These are phyloP conservation scores for Seminavis robusta DNA, from an alignment of 108 stramenopile genomes.

Conservation along the genomic window DNA sequence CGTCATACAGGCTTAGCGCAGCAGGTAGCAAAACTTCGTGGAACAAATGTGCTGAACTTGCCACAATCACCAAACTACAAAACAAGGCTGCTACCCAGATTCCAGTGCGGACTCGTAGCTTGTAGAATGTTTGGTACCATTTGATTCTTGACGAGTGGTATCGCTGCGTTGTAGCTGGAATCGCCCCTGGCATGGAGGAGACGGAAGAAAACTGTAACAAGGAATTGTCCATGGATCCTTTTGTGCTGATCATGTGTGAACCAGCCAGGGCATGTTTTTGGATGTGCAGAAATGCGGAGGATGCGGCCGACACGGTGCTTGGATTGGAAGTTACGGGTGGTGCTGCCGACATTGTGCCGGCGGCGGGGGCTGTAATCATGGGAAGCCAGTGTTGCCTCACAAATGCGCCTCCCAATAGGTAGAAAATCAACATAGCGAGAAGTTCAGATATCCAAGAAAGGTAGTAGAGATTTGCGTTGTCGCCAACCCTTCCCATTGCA, in stretches of 20 bases:
- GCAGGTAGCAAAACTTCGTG: no score
- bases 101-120: slow-evolving; percentile 33
- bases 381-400: no score
- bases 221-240: slow-evolving; percentile 12
- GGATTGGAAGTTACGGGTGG: no score
- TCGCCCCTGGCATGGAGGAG: neutral
- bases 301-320: no score
- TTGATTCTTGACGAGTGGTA: no score
- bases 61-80: slow-evolving; percentile 20
- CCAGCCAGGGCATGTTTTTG: no score
- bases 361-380: no score
- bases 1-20: no score
- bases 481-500: slow-evolving; percentile 32
- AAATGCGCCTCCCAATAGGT: no score
- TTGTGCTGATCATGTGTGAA: no score
- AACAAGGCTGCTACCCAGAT: slow-evolving; percentile 38
- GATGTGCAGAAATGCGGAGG: no score
- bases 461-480: slow-evolving; percentile 56
- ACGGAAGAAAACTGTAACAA: slow-evolving; percentile 18
- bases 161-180: slow-evolving; percentile 1
- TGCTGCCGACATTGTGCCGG: no score
- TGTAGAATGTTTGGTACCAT: slow-evolving; percentile 37
- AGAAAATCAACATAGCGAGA: slow-evolving; percentile 19
- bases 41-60: slow-evolving; percentile 25
- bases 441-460: slow-evolving; percentile 21